Evolutionary conservation across 1,139 yeast genomes (phyloP).

Genomic region (Yamadazyma buinensis): DNA sequence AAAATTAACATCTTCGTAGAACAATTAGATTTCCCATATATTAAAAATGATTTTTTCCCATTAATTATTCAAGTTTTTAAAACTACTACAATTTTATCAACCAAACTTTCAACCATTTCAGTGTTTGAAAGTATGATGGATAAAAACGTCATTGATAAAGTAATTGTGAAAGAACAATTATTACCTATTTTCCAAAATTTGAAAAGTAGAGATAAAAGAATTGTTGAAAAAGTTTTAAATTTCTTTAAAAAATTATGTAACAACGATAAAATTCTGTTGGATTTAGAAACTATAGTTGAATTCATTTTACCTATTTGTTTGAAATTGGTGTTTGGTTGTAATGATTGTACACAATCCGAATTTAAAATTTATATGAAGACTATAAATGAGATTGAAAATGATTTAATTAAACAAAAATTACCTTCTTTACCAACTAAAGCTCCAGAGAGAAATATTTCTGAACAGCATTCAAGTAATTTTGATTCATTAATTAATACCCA

Average conservation of each 20-base stretch:
- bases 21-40: slow-evolving; percentile 63
- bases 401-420: slow-evolving; percentile 27
- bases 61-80: slow-evolving; percentile 68
- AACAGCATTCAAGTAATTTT: slow-evolving; percentile 16
- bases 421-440: slow-evolving; percentile 20
- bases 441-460: slow-evolving; percentile 9
- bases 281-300: slow-evolving; percentile 35
- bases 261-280: slow-evolving; percentile 36
- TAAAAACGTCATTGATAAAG: slow-evolving; percentile 61
- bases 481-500: slow-evolving; percentile 33
- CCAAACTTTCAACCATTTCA: slow-evolving; percentile 67
- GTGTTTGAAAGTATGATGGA: slow-evolving; percentile 60
- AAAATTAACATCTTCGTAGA: slow-evolving; percentile 42
- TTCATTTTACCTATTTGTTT: slow-evolving; percentile 36
- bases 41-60: slow-evolving; percentile 74
- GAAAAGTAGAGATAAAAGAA: slow-evolving; percentile 73
- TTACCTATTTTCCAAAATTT: slow-evolving; percentile 70
- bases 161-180: slow-evolving; percentile 69
- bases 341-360: slow-evolving; percentile 36
- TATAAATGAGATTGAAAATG: slow-evolving; percentile 27
- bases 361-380: slow-evolving; percentile 28
- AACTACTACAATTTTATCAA: slow-evolving; percentile 76
- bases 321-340: slow-evolving; percentile 38
- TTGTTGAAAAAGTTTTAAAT: slow-evolving; percentile 51
- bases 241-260: slow-evolving; percentile 46